Conservation (phyloP, 2,329 filamentous ascomycete species). For the Ampelomyces quisqualis region DNA sequence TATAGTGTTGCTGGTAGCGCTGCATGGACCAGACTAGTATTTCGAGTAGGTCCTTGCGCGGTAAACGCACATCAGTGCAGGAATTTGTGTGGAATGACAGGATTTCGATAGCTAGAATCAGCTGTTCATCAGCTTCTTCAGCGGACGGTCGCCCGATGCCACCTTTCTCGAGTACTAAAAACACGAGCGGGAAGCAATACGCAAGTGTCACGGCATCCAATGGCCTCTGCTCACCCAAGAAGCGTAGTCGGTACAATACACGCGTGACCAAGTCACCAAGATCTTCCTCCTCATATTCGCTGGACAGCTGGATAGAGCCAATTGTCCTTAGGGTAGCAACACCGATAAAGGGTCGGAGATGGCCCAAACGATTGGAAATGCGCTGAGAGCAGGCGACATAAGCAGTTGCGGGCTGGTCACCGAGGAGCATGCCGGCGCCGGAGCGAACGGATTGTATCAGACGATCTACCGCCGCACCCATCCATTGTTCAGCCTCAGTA, state of each 20-base stretch:
- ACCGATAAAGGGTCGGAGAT: slow-evolving; percentile 78
- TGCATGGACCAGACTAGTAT: slow-evolving; percentile 81
- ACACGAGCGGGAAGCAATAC: slow-evolving; percentile 80
- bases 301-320: slow-evolving; percentile 69
- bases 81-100: slow-evolving; percentile 83
- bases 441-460: slow-evolving; percentile 74
- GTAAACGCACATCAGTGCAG: slow-evolving; percentile 73
- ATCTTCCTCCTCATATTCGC: slow-evolving; percentile 74
- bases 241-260: slow-evolving; percentile 85
- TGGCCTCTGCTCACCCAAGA: slow-evolving; percentile 88
- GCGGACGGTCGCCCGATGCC: slow-evolving; percentile 66
- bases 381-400: slow-evolving; percentile 79
- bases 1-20: slow-evolving; percentile 88
- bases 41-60: slow-evolving; percentile 71
- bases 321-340: slow-evolving; percentile 81
- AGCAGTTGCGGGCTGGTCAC: slow-evolving; percentile 72
- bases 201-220: slow-evolving; percentile 86
- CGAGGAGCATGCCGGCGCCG: slow-evolving; percentile 78
- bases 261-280: slow-evolving; percentile 79
- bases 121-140: slow-evolving; percentile 85
- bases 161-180: slow-evolving; percentile 74
- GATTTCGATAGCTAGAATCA: slow-evolving; percentile 85
- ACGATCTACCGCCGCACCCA: slow-evolving; percentile 74
- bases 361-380: slow-evolving; percentile 71
- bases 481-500: slow-evolving; percentile 86